Evolutionary conservation across 1,284 basidiomycete species (phyloP).

Genomic region (Ustilago sp.): DNA sequence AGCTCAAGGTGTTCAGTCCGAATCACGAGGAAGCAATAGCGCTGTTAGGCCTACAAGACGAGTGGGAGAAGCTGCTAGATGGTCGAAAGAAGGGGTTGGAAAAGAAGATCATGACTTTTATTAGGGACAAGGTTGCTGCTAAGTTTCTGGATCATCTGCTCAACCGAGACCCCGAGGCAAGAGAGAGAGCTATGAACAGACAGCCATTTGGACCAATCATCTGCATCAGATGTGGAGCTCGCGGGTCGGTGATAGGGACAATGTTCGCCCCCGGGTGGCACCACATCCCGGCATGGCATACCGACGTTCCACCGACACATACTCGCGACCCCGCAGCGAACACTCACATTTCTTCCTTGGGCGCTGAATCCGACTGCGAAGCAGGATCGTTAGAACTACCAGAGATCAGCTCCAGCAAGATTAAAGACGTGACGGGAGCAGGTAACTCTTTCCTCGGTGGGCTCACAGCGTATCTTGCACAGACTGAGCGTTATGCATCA

Average conservation of each 20-base stretch:
- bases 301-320: not conserved
- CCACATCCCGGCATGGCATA: conserved; percentile 49
- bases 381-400: not conserved
- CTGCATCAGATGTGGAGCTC: conserved; percentile 51
- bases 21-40: conserved; percentile 72
- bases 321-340: not conserved
- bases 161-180: not conserved
- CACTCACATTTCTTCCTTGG: not conserved
- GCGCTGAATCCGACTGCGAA: not conserved
- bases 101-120: conserved; percentile 22
- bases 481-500: conserved; percentile 10
- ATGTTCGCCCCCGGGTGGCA: conserved; percentile 17
- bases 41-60: conserved; percentile 61
- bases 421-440: conserved; percentile 57
- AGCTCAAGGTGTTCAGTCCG: conserved; percentile 75
- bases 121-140: conserved; percentile 23
- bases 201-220: conserved; percentile 41
- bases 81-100: not conserved
- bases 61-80: conserved; percentile 23
- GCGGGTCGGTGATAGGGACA: conserved; percentile 49
- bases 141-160: conserved; percentile 18
- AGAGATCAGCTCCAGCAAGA: conserved; percentile 14
- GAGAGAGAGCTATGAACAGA: not conserved
- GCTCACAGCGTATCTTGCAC: conserved; percentile 37
- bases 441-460: conserved; percentile 59